A percentile compares a stretch with the other conserved stretches of the same genome.
Evolutionary conservation across 176 grass and related monocot genomes (phyloP).

Genomic region (Miscanthus lutarioriparius): DNA sequence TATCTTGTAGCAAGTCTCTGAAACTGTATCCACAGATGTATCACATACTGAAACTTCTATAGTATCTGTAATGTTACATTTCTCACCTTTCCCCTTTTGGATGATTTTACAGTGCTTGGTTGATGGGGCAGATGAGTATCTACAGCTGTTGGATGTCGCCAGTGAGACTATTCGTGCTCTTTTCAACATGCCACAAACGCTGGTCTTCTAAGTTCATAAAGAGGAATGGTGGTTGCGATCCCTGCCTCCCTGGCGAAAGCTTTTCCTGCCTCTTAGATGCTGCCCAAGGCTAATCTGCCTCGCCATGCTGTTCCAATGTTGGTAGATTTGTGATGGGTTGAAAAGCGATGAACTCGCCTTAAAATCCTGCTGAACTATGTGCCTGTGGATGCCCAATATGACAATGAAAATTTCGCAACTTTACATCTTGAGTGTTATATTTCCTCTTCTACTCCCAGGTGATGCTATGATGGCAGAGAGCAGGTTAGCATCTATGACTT

Average conservation of each 20-base stretch:
- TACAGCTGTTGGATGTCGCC: constrained; percentile 83
- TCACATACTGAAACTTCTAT: neutral
- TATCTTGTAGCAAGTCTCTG: neutral
- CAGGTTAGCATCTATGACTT: neutral
- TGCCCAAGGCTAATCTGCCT: neutral
- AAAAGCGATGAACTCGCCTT: neutral
- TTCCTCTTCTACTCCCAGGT: neutral
- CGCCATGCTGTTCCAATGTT: neutral
- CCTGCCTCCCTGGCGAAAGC: constrained; percentile 6
- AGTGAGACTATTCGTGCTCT: constrained; percentile 73
- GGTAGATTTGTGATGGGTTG: neutral
- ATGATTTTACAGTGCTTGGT: constrained; percentile 73
- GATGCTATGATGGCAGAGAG: neutral
- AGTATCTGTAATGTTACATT: neutral
- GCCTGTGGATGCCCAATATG: neutral
- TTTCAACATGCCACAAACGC: constrained; percentile 76
- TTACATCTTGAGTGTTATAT: neutral
- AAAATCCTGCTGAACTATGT: constrained; percentile 7
- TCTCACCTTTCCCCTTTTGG: constrained; percentile 8
- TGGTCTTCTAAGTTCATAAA: constrained; percentile 37
- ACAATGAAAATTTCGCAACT: neutral
- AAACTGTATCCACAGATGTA: neutral
- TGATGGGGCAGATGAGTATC: constrained; percentile 90
- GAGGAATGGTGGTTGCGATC: neutral
- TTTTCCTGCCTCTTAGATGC: neutral